These are phyloP conservation scores for Fraxinus nigra DNA, from an alignment of 305 asterid genomes.

Conservation along the genomic window DNA sequence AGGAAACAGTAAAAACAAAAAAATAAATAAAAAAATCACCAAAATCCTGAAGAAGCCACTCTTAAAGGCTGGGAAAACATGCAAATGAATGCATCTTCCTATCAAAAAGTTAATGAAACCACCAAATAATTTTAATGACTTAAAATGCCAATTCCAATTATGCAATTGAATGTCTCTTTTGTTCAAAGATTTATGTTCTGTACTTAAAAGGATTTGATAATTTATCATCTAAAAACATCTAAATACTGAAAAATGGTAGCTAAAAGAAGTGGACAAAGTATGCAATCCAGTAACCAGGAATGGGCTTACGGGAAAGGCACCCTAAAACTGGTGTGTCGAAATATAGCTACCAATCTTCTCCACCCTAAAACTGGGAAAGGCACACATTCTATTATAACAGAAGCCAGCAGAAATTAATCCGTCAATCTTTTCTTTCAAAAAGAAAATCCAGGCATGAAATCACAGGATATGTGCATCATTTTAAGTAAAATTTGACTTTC, in stretches of 20 bases:
- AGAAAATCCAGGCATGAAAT: not conserved
- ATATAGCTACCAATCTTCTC: not conserved
- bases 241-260: not conserved
- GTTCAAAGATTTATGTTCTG: not conserved
- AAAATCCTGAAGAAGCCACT: not conserved
- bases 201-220: not conserved
- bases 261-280: not conserved
- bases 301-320: not conserved
- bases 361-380: too few relatives aligned
- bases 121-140: not conserved
- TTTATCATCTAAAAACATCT: not conserved
- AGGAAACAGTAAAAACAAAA: not conserved
- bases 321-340: not conserved
- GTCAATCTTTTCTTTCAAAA: not conserved
- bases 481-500: not conserved
- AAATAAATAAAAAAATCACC: not conserved
- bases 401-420: not conserved
- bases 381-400: not conserved
- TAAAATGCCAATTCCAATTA: not conserved
- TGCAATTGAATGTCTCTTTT: not conserved
- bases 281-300: not conserved
- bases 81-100: constrained; percentile 1
- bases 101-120: not conserved
- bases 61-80: not conserved
- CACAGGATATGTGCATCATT: constrained; percentile 3